A percentile compares a stretch with the other conserved stretches of the same genome.
phyloP scores from a whole-genome alignment of 2,329 filamentous ascomycete species.

The Cytospora schulzeri region DNA sequence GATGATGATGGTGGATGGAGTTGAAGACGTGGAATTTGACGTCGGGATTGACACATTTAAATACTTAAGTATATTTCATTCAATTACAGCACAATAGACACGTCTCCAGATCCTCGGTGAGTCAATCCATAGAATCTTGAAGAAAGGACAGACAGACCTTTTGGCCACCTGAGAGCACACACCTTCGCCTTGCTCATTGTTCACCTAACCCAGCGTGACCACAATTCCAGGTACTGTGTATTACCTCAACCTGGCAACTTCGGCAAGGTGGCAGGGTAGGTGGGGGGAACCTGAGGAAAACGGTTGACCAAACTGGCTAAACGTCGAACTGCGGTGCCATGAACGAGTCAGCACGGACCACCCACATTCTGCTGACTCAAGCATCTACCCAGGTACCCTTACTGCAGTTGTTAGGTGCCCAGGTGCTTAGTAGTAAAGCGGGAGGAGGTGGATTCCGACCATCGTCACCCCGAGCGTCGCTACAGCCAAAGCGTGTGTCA shows the following conservation, averaged over 20 bases:
- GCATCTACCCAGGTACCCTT: not conserved
- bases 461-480: constrained; percentile 13
- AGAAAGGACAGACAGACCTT: constrained; percentile 35
- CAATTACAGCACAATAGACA: not conserved
- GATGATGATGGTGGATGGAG: not conserved
- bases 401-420: too few species aligned
- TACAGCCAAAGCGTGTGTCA: constrained; percentile 1
- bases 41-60: not conserved
- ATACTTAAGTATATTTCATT: not conserved
- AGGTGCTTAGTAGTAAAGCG: not conserved
- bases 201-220: too few species aligned
- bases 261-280: constrained; percentile 14
- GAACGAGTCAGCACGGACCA: constrained; percentile 8
- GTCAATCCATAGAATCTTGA: constrained; percentile 31
- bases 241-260: constrained; percentile 4
- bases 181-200: constrained; percentile 1
- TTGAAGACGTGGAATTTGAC: not conserved
- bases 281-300: not conserved
- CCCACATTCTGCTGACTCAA: constrained; percentile 14
- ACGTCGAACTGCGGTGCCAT: constrained; percentile 5
- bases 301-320: constrained; percentile 14
- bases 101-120: constrained; percentile 28
- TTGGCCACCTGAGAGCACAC: not conserved
- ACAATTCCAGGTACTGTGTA: not conserved
- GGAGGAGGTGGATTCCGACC: constrained; percentile 15